These are phyloP conservation scores for Aegilops umbellulata DNA, from an alignment of 176 grass and related monocot species.

Conservation along the genomic window DNA sequence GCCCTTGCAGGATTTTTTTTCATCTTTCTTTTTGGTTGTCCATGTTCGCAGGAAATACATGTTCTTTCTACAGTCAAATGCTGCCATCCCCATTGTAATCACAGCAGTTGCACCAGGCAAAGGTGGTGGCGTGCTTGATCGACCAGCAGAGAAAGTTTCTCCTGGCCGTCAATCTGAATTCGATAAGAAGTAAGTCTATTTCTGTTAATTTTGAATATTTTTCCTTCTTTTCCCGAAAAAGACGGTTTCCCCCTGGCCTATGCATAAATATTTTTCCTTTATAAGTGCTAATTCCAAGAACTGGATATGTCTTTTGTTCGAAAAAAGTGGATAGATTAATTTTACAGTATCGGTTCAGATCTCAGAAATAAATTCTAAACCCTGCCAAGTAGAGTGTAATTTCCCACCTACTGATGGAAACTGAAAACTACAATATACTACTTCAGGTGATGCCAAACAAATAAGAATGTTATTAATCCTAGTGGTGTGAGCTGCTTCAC, in stretches of 20 bases:
- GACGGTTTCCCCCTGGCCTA: not conserved
- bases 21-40: not conserved
- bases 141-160: constrained; percentile 76
- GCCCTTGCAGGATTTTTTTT: not conserved
- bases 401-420: not conserved
- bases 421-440: not conserved
- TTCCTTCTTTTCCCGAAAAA: not conserved
- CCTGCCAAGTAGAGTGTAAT: not conserved
- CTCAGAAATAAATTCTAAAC: not conserved
- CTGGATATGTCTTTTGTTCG: not conserved
- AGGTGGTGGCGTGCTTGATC: constrained; percentile 90
- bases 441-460: not conserved
- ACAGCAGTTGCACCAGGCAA: constrained; percentile 72
- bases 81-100: constrained; percentile 48
- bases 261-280: not conserved
- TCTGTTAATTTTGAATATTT: not conserved
- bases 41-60: constrained; percentile 57
- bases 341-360: not conserved
- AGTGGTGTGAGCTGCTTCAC: not conserved
- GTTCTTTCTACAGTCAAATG: constrained; percentile 38
- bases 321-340: not conserved
- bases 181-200: constrained; percentile 66
- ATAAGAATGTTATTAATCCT: not conserved
- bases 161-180: constrained; percentile 87
- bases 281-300: not conserved